Conservation (phyloP, 1,284 basidiomycete genomes). For the Hymenochaete sp. region DNA sequence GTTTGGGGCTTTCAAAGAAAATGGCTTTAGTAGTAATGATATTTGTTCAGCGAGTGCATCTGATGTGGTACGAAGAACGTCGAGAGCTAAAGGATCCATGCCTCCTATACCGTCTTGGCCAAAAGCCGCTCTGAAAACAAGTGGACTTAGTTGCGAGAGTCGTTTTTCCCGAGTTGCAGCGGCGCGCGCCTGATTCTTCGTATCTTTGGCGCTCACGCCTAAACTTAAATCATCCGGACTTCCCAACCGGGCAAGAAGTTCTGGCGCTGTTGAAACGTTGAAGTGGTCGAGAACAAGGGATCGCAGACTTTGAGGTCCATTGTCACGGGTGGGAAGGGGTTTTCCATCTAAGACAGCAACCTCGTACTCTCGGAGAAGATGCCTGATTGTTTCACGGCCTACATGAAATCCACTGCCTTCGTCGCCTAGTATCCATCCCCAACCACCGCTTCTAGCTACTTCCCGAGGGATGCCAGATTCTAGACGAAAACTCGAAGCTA, state of each 20-base stretch:
- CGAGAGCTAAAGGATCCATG: constrained; percentile 48
- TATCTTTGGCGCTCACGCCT: background rate
- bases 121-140: constrained; percentile 67
- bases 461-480: constrained; percentile 34
- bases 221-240: constrained; percentile 29
- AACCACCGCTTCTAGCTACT: constrained; percentile 64
- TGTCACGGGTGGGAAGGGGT: constrained; percentile 26
- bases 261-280: constrained; percentile 46
- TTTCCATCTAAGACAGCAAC: constrained; percentile 35
- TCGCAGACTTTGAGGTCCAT: too few relatives aligned
- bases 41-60: constrained; percentile 53
- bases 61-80: constrained; percentile 45
- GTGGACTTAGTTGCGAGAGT: constrained; percentile 58
- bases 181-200: too few relatives aligned
- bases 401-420: constrained; percentile 72
- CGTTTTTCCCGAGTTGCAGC: constrained; percentile 31
- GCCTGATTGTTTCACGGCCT: constrained; percentile 60
- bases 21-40: constrained; percentile 38
- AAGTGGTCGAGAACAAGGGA: constrained; percentile 44
- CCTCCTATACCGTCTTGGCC: constrained; percentile 16
- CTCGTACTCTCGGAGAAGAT: constrained; percentile 53
- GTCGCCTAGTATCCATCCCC: constrained; percentile 78
- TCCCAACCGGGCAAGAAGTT: constrained; percentile 54
- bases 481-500: constrained; percentile 5
- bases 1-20: background rate